Evolutionary conservation across 805 yeast genomes (phyloP), one percentile per base, ranked within the genome.

Genomic region (Komagataella pastoris): DNA sequence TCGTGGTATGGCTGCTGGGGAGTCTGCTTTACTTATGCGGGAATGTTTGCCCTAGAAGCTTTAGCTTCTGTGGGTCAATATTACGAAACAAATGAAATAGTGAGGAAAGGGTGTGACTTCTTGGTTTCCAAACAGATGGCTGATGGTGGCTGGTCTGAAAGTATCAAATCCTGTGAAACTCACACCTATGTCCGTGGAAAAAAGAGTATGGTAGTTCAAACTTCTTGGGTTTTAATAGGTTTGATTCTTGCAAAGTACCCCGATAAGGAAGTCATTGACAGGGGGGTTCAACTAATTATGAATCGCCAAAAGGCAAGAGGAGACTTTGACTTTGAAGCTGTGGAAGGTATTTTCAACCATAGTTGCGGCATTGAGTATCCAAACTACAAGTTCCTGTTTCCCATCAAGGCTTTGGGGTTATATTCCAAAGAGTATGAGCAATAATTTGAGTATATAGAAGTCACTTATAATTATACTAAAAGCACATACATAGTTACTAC

Each of bases 1-100:
- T 82, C 95, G 12, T 93, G 98, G 98, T 95, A 90, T 64, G 99
- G 99, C 1, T 81, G 88, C 46, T 93, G 99, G 99, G 99, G 99
- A 44, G 83, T 93, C 4, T 93, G 99, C 63, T 89, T 75, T 63
- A 87, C 97, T 0, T 93, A 93, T 65, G 98, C 98, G 0, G 86
- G 89, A 1, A 93, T 93, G 99, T 93, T 93, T 76, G 99, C 99
- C 0, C 66, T 93, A 24, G 99, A 93, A 59, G 98, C 98, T 0
- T 72, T 93, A 49, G 71, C 79, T 24, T 78, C 91, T 3, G 83
- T 84, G 24, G 87, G 82, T 1, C 75, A 75, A 53, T 69, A 61
- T 2, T 91, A 89, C 63, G 61, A 60, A 1, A 88, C 83, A 59
- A 79, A 84, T 45, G 76, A 71, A 6, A 65, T 69, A 2, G 95